Percentiles rank a stretch among this genome's conserved stretches.
Conservation (phyloP, 2,329 filamentous ascomycete species). For the Hypomyces rosellus region DNA sequence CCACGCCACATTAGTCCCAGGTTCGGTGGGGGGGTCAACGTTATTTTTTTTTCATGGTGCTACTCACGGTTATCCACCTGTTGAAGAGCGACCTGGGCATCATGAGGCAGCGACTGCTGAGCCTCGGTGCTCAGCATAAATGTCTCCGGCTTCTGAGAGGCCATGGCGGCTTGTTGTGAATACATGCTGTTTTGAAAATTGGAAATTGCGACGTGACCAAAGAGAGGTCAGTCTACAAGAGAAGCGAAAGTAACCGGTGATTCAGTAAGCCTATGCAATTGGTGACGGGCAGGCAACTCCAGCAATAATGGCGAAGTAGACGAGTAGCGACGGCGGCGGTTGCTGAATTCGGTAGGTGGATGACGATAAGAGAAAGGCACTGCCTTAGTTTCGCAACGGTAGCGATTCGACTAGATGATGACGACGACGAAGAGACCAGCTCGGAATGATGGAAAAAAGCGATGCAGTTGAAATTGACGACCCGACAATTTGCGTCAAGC, state of each 20-base stretch:
- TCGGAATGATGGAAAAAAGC: conserved; percentile 29
- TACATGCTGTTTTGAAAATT: conserved; percentile 53
- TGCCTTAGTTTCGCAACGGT: conserved; percentile 24
- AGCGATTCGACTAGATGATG: conserved; percentile 11
- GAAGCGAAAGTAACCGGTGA: neutral
- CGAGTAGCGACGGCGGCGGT: too few relatives aligned
- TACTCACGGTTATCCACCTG: conserved; percentile 92
- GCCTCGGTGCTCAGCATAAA: conserved; percentile 98
- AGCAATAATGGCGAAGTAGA: neutral
- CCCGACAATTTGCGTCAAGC: conserved; percentile 41
- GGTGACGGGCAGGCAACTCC: conserved; percentile 4
- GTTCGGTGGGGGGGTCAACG: too few relatives aligned
- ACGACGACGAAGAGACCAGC: conserved; percentile 36
- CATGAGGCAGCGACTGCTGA: conserved; percentile 90
- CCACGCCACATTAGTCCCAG: neutral
- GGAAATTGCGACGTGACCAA: conserved; percentile 11
- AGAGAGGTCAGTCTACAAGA: conserved; percentile 1
- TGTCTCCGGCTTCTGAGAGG: conserved; percentile 93
- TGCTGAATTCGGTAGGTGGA: too few relatives aligned
- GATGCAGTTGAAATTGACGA: conserved; percentile 21
- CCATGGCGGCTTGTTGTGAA: conserved; percentile 79
- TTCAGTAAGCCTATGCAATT: conserved; percentile 8
- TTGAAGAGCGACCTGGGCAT: conserved; percentile 93
- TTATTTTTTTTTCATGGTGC: too few relatives aligned
- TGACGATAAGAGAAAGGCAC: conserved; percentile 22